Percentiles rank a stretch among this genome's conserved stretches.
Conservation (phyloP, 2,329 filamentous ascomycete genomes). For the Monosporascus ibericus region DNA sequence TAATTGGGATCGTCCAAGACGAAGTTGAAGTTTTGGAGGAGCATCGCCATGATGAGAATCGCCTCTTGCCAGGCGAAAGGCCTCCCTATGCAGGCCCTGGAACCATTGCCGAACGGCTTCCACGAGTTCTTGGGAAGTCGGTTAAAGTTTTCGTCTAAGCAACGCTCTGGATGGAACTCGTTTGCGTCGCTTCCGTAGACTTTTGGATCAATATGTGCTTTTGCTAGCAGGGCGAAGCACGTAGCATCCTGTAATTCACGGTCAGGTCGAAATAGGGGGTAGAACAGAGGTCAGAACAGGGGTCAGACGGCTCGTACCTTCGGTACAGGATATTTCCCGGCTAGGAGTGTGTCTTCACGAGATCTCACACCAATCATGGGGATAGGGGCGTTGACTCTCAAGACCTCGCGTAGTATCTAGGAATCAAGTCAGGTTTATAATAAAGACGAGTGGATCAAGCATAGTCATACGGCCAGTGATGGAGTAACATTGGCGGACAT, state of each 20-base stretch:
- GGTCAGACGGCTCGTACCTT: conserved; percentile 42
- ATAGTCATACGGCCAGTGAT: neutral
- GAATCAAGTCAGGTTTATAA: neutral
- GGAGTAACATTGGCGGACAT: neutral
- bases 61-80: conserved; percentile 72
- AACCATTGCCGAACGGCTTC: conserved; percentile 72
- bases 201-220: conserved; percentile 54
- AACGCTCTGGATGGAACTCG: conserved; percentile 65
- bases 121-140: conserved; percentile 56
- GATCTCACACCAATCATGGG: conserved; percentile 50
- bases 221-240: conserved; percentile 37
- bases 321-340: conserved; percentile 55
- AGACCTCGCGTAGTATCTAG: conserved; percentile 55
- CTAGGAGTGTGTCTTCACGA: conserved; percentile 46
- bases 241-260: neutral
- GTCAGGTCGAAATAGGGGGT: too few species aligned
- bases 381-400: conserved; percentile 57
- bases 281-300: too few species aligned
- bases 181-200: conserved; percentile 61
- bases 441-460: neutral
- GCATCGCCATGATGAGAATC: conserved; percentile 48
- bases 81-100: conserved; percentile 64
- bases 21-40: conserved; percentile 59
- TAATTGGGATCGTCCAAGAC: conserved; percentile 50
- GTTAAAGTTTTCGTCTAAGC: conserved; percentile 60